Conservation (phyloP, 2,329 filamentous ascomycete genomes). For the Fusarium nurragi region DNA sequence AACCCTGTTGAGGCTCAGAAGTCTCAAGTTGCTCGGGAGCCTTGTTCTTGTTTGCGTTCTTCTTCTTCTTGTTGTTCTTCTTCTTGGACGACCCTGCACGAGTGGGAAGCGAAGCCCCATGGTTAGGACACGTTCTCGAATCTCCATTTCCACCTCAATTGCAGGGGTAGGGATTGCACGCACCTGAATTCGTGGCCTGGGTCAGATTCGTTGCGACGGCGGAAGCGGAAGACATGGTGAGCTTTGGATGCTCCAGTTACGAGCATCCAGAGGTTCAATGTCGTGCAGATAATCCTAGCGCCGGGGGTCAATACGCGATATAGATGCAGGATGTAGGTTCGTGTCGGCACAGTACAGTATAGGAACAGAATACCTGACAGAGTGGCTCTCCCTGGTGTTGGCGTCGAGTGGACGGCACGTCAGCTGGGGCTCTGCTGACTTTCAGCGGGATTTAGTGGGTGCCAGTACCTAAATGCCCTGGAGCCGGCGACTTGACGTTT, state of each 20-base stretch:
- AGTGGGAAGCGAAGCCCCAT: conserved; percentile 36
- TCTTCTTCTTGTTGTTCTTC: conserved; percentile 69
- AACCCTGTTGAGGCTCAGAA: conserved; percentile 46
- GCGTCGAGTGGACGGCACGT: conserved; percentile 26
- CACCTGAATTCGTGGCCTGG: conserved; percentile 51
- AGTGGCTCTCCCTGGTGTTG: conserved; percentile 32
- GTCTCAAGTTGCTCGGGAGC: conserved; percentile 50
- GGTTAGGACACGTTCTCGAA: conserved; percentile 47
- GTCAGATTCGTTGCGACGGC: conserved; percentile 49
- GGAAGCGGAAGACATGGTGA: conserved; percentile 56
- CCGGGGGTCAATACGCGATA: conserved; percentile 24
- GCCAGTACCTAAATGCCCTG: conserved; percentile 29
- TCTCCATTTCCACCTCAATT: conserved; percentile 37
- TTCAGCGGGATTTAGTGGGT: conserved; percentile 41
- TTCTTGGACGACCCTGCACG: conserved; percentile 58
- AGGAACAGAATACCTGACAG: not conserved
- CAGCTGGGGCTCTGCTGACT: conserved; percentile 25
- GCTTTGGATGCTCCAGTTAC: conserved; percentile 31
- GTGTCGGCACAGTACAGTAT: conserved; percentile 10
- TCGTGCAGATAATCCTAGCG: conserved; percentile 27
- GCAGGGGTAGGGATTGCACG: conserved; percentile 43
- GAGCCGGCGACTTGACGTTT: conserved; percentile 22
- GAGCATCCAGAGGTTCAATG: conserved; percentile 39
- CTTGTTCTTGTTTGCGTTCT: conserved; percentile 61
- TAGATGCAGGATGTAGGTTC: conserved; percentile 26